A percentile compares a stretch with the other conserved stretches of the same genome.
These are phyloP conservation scores for Tuber melanosporum DNA, from an alignment of 495 filamentous ascomycete species.

Conservation along the genomic window DNA sequence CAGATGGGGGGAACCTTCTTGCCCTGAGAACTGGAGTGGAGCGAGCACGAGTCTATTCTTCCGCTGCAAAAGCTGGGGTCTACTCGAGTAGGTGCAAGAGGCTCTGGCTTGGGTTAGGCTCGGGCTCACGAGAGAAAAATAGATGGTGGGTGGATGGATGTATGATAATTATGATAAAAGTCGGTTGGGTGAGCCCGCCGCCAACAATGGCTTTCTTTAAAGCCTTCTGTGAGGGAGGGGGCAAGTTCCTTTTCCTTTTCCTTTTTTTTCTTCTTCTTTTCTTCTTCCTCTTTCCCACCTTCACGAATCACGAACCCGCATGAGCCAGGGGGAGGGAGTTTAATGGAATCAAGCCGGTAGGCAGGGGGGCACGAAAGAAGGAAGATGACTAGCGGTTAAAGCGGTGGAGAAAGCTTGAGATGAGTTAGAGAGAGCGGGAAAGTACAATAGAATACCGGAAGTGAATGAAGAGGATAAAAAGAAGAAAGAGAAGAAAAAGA, in stretches of 20 bases:
- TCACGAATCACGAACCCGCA: not conserved
- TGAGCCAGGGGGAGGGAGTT: not conserved
- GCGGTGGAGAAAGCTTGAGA: not conserved
- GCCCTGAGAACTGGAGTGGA: not conserved
- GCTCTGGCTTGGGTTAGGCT: not conserved
- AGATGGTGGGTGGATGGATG: not conserved
- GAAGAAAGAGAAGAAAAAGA: not conserved
- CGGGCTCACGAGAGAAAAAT: not conserved
- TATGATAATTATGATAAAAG: not conserved
- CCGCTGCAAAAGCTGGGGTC: not conserved
- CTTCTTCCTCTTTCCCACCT: not conserved
- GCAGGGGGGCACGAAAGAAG: not conserved
- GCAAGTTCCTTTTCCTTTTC: not conserved
- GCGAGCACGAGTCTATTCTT: not conserved
- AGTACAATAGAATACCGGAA: not conserved
- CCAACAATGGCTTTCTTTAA: constrained; percentile 1
- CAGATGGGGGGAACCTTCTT: not conserved
- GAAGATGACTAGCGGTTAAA: not conserved
- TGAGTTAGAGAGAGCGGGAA: not conserved
- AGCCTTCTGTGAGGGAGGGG: not conserved
- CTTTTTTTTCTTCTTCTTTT: not conserved
- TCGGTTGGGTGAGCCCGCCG: not conserved
- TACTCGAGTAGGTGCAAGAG: not conserved
- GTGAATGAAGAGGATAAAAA: not conserved
- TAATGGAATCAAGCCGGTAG: not conserved